A percentile compares a stretch with the other conserved stretches of the same genome.
These are phyloP conservation scores for Ascoidea asiatica DNA, from an alignment of 805 yeast genomes.

Conservation along the genomic window DNA sequence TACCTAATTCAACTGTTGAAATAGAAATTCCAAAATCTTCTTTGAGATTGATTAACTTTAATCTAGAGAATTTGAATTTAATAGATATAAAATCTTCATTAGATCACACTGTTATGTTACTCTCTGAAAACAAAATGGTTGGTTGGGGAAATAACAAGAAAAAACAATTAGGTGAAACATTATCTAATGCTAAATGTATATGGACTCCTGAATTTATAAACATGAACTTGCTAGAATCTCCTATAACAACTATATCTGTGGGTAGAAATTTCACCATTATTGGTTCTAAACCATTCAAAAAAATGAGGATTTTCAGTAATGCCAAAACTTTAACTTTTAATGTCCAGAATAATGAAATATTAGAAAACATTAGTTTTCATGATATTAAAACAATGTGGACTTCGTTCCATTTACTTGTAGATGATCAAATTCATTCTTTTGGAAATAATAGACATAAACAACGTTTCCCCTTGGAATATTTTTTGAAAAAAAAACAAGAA, in stretches of 20 bases:
- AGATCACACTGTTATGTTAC: slow-evolving; percentile 27
- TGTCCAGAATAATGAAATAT: too few species aligned
- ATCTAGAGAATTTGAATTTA: slow-evolving; percentile 10
- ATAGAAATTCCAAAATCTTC: too few species aligned
- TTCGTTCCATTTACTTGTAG: slow-evolving; percentile 39
- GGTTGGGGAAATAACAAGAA: slow-evolving; percentile 43
- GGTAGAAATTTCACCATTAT: slow-evolving; percentile 49
- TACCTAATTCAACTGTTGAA: slow-evolving; percentile 1
- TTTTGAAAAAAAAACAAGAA: not conserved
- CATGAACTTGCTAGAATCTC: not conserved
- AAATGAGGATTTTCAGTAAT: slow-evolving; percentile 20
- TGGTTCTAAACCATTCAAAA: slow-evolving; percentile 10
- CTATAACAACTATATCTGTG: slow-evolving; percentile 16
- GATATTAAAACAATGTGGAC: slow-evolving; percentile 61
- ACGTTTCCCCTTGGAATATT: slow-evolving; percentile 19
- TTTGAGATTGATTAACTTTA: too few species aligned
- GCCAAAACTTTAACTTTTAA: slow-evolving; percentile 13
- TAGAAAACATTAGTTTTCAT: slow-evolving; percentile 4
- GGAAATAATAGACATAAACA: slow-evolving; percentile 82
- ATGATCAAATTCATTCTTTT: slow-evolving; percentile 24
- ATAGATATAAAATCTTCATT: slow-evolving; percentile 24
- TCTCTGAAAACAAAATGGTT: slow-evolving; percentile 26
- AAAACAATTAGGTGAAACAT: slow-evolving; percentile 26
- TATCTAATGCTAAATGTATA: slow-evolving; percentile 6
- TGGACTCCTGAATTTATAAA: slow-evolving; percentile 6